Base-by-base conservation (phyloP, 2,329 filamentous ascomycete genomes). In the Aspergillus sp. region DNA sequence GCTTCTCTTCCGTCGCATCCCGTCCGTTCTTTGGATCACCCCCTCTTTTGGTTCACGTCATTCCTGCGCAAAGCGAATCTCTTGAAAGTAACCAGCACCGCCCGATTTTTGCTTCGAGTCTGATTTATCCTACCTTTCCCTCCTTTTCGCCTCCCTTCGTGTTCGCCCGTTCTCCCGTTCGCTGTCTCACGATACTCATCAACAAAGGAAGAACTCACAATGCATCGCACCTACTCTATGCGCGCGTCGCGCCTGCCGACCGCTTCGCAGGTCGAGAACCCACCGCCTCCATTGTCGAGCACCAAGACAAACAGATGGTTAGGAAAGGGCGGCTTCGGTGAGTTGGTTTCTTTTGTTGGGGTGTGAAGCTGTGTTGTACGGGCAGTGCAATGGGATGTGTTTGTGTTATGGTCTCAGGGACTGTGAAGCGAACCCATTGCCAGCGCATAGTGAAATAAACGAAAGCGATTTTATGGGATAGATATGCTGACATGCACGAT, bases 151-250 rank as follows among this genome's bases (percentile, higher is more conserved):
- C 30, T 43, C 31, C n/a, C 27, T 37, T 19, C 27, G 29, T 36
- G 13, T 44, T 42, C 33, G 44, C 43, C 37, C 40, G 31, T 37
- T 19, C 38, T 38, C 19, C 33, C 38, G 19, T 31, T 43, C 28
- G 40, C 19, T 33, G 36, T 34, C 37, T 40, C 9, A 30, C 26
- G 34, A 27, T 30, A 37, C 38, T 28, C 39, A 36, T 40, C 27
- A n/a, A 26, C 28, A 37, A 33, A 40, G 34, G 13, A 29, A 47
- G 35, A 11, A 40, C 48, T 40, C 61, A 63, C 50, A 51, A 98
- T 98, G 91, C 93, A 98, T 81, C 90, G 91, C 70, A 96, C 93
- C 55, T 98, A 97, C 71, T 95, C 90, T 61, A 95, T 96, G 93
- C 90, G 93, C 85, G 87, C 94, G 73, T 86, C 88, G 71, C 85